Conservation (phyloP, 176 grass and related monocot species). For the Avena eriantha region DNA sequence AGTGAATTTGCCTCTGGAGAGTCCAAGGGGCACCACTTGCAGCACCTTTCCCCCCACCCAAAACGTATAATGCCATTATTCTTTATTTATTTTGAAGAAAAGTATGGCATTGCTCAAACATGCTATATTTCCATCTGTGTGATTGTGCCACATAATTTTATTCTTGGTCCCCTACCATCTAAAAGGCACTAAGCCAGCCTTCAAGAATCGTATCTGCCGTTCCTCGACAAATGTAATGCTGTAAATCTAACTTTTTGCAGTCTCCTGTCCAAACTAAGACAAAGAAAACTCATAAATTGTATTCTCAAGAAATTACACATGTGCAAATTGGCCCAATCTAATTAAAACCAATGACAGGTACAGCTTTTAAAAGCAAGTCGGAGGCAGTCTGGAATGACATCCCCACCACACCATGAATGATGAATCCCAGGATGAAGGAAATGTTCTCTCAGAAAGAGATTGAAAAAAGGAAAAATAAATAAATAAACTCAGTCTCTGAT, state of each 20-base stretch:
- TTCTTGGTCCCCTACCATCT: constrained; percentile 29
- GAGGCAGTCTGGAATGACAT: constrained; percentile 8
- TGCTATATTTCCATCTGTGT: constrained; percentile 20
- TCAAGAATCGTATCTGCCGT: constrained; percentile 8
- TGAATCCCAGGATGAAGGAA: constrained; percentile 14
- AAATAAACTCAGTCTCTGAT: neutral
- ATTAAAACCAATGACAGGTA: constrained; percentile 38
- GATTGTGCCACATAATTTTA: constrained; percentile 32
- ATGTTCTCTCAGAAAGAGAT: constrained; percentile 24
- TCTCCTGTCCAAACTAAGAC: constrained; percentile 30
- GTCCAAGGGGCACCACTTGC: constrained; percentile 20
- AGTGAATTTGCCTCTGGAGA: constrained; percentile 21
- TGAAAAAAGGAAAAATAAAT: constrained; percentile 27
- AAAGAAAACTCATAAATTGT: constrained; percentile 17
- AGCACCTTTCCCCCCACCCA: constrained; percentile 38
- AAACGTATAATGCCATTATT: constrained; percentile 22
- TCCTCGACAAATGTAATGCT: constrained; percentile 22
- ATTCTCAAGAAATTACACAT: constrained; percentile 23
- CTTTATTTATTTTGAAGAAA: constrained; percentile 26
- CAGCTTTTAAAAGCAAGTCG: constrained; percentile 9
- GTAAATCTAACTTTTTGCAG: neutral
- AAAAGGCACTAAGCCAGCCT: constrained; percentile 10
- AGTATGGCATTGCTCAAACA: neutral
- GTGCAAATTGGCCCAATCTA: constrained; percentile 17
- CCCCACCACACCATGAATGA: constrained; percentile 28